These are phyloP conservation scores for Leishmania guyanensis DNA, from an alignment of 208 protist species.

Conservation along the genomic window DNA sequence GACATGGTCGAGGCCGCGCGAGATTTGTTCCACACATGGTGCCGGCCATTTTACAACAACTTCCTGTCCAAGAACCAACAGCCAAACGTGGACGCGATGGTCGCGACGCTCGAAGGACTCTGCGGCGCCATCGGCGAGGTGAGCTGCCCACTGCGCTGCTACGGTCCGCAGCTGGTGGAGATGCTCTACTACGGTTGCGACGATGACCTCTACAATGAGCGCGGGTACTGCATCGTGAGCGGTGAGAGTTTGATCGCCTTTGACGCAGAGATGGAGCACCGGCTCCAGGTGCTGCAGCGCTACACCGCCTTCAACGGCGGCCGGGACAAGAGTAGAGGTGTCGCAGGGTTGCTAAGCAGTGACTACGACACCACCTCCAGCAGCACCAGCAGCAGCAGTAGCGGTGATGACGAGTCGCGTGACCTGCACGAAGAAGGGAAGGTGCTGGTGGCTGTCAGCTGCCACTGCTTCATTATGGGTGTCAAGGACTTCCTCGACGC, in stretches of 20 bases:
- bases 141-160: constrained; percentile 48
- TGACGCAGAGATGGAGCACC: constrained; percentile 39
- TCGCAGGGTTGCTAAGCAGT: constrained; percentile 10
- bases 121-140: constrained; percentile 54
- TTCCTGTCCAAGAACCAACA: constrained; percentile 48
- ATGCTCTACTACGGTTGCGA: constrained; percentile 77
- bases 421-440: constrained; percentile 50
- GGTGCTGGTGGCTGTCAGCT: constrained; percentile 58
- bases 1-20: constrained; percentile 30
- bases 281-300: constrained; percentile 30
- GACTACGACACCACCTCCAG: constrained; percentile 10
- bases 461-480: constrained; percentile 60
- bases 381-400: background rate
- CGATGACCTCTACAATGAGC: constrained; percentile 65
- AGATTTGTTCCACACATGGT: constrained; percentile 71
- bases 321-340: background rate
- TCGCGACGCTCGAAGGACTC: constrained; percentile 62
- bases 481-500: constrained; percentile 65
- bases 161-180: constrained; percentile 61
- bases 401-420: constrained; percentile 33
- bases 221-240: constrained; percentile 84
- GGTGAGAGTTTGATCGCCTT: constrained; percentile 73
- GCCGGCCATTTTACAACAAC: constrained; percentile 64
- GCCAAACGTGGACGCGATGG: constrained; percentile 69
- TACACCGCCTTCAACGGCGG: constrained; percentile 37